Evolutionary conservation across 129 eudicot species (phyloP), one percentile per base, ranked within the genome.

Genomic region (Erigeron canadensis): DNA sequence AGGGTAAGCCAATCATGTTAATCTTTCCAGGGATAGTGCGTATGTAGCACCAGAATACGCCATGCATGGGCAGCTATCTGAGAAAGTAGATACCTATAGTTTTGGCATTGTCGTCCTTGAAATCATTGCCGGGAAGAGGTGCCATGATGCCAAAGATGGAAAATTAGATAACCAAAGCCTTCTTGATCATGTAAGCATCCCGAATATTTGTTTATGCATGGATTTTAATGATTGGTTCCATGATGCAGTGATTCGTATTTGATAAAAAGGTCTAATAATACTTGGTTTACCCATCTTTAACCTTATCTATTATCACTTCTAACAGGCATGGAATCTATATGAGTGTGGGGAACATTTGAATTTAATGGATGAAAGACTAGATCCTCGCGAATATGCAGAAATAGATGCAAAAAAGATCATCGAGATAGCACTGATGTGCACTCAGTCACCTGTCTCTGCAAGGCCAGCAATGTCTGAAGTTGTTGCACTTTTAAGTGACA

Each of bases 391-490:
- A 34, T 86, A 82, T 59, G 57, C 40, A 37, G 80, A 65, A 28
- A 88, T 80, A 74, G 89, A 84, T 34, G 82, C 75, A 68, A 86
- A 78, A 76, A 86, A 74, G 70, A 69, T 85, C 38, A 81, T 86
- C 38, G 92, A 89, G 62, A 86, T 86, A 40, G 96, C 88, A 3
- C 63, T 86, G 63, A 37, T 80, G 50, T 89, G 93, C 77, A 89
- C 90, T 13, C 90, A 86, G 65, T 77, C 96, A 50, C 86, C 84
- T 0, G 81, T 81, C 40, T 70, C 90, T 45, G 18, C 72, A 44
- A 82, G 96, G 71, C 96, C 96, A 38, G 81, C 82, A 19, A 89
- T 89, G 96, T 86, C 96, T 23, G 96, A 89, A 74, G 80, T 89
- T 13, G 79, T 89, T 46, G 81, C 84, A 8, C 77, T 84, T 81